A percentile compares a stretch with the other conserved stretches of the same genome.
Evolutionary conservation across 192 early-diverging fungal genomes (phyloP).

Genomic region (Borealophlyctis nickersoniae): DNA sequence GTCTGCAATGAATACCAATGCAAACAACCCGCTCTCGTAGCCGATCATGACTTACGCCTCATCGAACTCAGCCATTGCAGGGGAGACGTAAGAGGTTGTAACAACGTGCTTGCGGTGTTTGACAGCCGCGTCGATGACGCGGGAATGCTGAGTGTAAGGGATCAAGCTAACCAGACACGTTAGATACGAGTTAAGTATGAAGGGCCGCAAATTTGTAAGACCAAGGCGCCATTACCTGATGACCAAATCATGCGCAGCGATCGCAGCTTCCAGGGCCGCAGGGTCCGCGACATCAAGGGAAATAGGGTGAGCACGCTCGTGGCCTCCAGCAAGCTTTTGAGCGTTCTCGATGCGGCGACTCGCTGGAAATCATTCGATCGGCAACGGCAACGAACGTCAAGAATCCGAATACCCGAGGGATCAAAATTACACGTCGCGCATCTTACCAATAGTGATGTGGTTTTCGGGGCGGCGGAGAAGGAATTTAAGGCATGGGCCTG

Average conservation of each 20-base stretch:
- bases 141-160: conserved; percentile 74
- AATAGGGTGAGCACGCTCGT: conserved; percentile 37
- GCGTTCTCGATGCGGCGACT: conserved; percentile 74
- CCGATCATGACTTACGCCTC: conserved; percentile 40
- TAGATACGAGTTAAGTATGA: background rate
- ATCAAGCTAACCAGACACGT: conserved; percentile 48
- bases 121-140: conserved; percentile 73
- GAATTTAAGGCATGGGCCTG: conserved; percentile 91
- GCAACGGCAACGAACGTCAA: too few relatives aligned
- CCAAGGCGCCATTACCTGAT: conserved; percentile 33
- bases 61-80: conserved; percentile 80
- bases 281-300: conserved; percentile 52
- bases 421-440: background rate
- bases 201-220: background rate
- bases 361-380: conserved; percentile 50
- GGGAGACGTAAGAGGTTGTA: conserved; percentile 93
- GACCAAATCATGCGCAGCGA: conserved; percentile 55
- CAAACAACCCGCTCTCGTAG: background rate
- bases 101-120: conserved; percentile 87
- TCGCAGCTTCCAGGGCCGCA: conserved; percentile 42
- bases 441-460: conserved; percentile 80
- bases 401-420: too few relatives aligned
- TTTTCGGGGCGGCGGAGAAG: conserved; percentile 86
- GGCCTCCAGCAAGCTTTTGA: conserved; percentile 57
- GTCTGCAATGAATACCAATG: background rate